Evolutionary conservation across 345 rosid genomes (phyloP).

Genomic region (Isatis tinctoria): DNA sequence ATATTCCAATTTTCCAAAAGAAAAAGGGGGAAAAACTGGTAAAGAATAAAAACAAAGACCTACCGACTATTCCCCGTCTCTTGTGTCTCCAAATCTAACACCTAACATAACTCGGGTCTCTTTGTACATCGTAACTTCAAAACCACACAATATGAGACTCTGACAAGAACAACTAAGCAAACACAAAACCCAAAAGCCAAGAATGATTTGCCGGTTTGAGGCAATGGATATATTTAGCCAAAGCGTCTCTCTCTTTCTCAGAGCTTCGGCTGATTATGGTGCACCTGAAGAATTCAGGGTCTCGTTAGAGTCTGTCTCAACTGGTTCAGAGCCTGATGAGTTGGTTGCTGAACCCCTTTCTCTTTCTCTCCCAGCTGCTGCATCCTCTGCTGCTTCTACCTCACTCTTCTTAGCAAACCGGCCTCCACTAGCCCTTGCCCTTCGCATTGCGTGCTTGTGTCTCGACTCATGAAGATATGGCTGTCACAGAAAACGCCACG

Average conservation of each 20-base stretch:
- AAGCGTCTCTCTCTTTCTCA: conserved; percentile 37
- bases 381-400: conserved; percentile 38
- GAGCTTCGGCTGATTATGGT: conserved; percentile 28
- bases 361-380: conserved; percentile 21
- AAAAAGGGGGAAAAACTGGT: background rate
- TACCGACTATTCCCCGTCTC: conserved; percentile 14
- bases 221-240: conserved; percentile 36
- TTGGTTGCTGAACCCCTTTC: conserved; percentile 27
- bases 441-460: conserved; percentile 94
- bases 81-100: conserved; percentile 22
- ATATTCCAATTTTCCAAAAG: conserved; percentile 17
- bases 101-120: conserved; percentile 22
- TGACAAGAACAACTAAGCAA: conserved; percentile 14
- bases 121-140: conserved; percentile 28
- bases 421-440: conserved; percentile 84
- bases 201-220: conserved; percentile 38
- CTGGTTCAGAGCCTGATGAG: conserved; percentile 32
- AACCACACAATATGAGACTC: conserved; percentile 19
- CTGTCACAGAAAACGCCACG: conserved; percentile 33
- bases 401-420: conserved; percentile 85
- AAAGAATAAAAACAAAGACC: conserved; percentile 24
- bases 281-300: conserved; percentile 37
- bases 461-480: conserved; percentile 99
- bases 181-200: conserved; percentile 34
- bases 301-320: conserved; percentile 36